Conservation (phyloP, 441 rosid genomes). For the Pelargonium hybrid region DNA sequence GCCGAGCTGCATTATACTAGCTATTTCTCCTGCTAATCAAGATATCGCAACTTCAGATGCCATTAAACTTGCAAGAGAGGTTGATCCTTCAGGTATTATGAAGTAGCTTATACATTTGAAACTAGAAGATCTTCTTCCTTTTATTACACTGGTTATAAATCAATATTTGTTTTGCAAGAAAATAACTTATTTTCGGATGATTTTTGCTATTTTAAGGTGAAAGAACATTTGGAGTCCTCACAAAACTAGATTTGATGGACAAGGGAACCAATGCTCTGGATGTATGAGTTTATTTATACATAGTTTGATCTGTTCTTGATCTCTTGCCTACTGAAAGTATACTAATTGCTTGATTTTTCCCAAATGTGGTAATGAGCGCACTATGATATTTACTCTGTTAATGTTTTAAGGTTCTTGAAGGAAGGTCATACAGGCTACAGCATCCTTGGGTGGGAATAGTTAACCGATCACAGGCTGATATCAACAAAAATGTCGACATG, state of each 20-base stretch:
- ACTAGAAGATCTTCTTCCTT: background rate
- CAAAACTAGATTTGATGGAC: constrained; percentile 98
- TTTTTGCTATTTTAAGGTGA: constrained; percentile 48
- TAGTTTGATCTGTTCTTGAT: no score
- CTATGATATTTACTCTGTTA: constrained; percentile 17
- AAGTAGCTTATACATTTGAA: constrained; percentile 6
- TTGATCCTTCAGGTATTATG: constrained; percentile 80
- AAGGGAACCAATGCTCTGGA: constrained; percentile 92
- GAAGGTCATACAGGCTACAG: constrained; percentile 82
- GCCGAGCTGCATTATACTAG: constrained; percentile 95
- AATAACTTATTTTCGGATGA: background rate
- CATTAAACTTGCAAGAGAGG: constrained; percentile 97
- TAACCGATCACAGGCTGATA: constrained; percentile 99
- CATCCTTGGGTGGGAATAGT: constrained; percentile 99
- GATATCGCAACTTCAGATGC: constrained; percentile 99
- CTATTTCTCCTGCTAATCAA: constrained; percentile 99
- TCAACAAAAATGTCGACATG: constrained; percentile 94
- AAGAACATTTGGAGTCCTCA: constrained; percentile 92
- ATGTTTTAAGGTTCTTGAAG: constrained; percentile 76
- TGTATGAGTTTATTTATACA: constrained; percentile 29
- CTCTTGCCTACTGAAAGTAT: no score
- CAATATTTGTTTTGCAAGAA: background rate
- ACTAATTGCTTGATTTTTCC: no score
- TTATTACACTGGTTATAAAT: background rate
- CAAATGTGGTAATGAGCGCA: background rate